Conservation (phyloP, 306 rosid species). For the Quercus alba region DNA sequence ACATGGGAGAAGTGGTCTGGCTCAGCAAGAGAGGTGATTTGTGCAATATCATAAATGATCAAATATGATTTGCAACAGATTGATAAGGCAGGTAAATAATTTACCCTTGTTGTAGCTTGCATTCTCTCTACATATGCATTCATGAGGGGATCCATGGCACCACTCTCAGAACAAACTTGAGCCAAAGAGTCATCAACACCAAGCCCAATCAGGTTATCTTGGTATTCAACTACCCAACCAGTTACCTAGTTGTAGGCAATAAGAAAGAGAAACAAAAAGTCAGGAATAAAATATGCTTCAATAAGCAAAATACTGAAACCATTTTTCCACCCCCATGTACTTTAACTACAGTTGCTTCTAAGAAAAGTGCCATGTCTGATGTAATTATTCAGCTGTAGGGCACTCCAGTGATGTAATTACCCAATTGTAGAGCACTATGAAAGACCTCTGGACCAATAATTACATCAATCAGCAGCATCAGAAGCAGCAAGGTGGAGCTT, state of each 20-base stretch:
- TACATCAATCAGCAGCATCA: not conserved
- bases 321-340: not conserved
- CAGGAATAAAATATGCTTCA: constrained; percentile 1
- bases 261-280: constrained; percentile 2
- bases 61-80: constrained; percentile 7
- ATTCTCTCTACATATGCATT: constrained; percentile 94
- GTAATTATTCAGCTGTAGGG: not conserved
- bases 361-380: not conserved
- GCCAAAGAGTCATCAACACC: constrained; percentile 95
- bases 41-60: constrained; percentile 17
- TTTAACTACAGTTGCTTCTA: not conserved
- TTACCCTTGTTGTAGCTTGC: constrained; percentile 98
- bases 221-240: constrained; percentile 98
- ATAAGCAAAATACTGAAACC: not conserved
- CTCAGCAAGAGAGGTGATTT: constrained; percentile 9
- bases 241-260: constrained; percentile 60
- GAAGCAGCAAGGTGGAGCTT: not conserved
- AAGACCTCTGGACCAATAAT: not conserved
- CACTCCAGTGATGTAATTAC: not conserved
- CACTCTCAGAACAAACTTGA: constrained; percentile 98
- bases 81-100: constrained; percentile 16
- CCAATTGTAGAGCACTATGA: not conserved
- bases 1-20: not conserved
- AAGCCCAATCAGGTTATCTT: constrained; percentile 82
- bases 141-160: constrained; percentile 99